These are phyloP conservation scores for Pestalotiopsis sp. DNA, from an alignment of 2,329 filamentous ascomycete genomes.

Conservation along the genomic window DNA sequence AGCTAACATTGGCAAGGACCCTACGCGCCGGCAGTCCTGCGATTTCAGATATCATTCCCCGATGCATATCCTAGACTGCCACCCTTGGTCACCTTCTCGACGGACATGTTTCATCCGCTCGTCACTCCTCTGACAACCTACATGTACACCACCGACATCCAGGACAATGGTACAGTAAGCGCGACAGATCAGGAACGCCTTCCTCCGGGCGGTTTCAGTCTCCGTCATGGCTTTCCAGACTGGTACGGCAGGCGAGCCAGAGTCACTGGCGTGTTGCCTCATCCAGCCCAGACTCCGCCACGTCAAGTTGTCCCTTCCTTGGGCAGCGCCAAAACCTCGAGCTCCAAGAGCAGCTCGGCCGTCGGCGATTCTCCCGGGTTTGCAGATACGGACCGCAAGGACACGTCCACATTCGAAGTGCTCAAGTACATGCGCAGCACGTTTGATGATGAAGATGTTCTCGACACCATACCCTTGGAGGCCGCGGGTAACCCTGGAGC, in stretches of 20 bases:
- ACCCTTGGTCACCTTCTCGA: slow-evolving; percentile 84
- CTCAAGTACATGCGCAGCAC: slow-evolving; percentile 80
- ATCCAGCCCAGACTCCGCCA: slow-evolving; percentile 29
- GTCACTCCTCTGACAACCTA: slow-evolving; percentile 94
- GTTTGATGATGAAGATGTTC: slow-evolving; percentile 75
- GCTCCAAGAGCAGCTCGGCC: slow-evolving; percentile 26
- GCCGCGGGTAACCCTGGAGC: slow-evolving; percentile 88
- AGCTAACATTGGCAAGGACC: slow-evolving; percentile 62
- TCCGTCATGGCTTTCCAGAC: slow-evolving; percentile 85
- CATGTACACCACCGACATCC: slow-evolving; percentile 81
- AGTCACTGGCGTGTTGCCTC: slow-evolving; percentile 34
- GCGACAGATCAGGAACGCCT: slow-evolving; percentile 82
- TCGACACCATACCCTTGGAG: slow-evolving; percentile 79
- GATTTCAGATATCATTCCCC: slow-evolving; percentile 89
- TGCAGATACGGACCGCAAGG: slow-evolving; percentile 42
- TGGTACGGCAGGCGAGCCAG: slow-evolving; percentile 74
- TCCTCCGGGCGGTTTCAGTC: slow-evolving; percentile 86
- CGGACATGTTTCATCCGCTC: slow-evolving; percentile 93
- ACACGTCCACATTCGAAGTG: slow-evolving; percentile 66
- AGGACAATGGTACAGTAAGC: slow-evolving; percentile 76
- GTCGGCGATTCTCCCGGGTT: slow-evolving; percentile 37
- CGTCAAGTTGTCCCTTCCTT: slow-evolving; percentile 27
- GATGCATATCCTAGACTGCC: slow-evolving; percentile 77
- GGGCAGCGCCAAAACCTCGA: slow-evolving; percentile 25
- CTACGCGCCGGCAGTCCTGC: slow-evolving; percentile 83